These are phyloP conservation scores for Picochlorum costavermella DNA, from an alignment of 139 green algal genomes.

Conservation along the genomic window DNA sequence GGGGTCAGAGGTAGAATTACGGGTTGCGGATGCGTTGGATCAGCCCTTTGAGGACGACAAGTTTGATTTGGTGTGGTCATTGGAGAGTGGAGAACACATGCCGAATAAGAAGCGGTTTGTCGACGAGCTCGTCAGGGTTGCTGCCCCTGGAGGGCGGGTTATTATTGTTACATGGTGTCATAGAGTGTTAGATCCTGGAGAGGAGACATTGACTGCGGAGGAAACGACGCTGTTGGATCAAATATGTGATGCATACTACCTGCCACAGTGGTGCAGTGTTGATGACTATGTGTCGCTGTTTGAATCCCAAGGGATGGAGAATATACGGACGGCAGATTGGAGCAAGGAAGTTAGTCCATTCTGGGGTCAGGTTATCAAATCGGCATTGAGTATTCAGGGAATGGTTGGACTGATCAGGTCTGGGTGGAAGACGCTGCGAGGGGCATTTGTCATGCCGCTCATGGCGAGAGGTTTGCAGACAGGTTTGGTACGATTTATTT, in stretches of 20 bases:
- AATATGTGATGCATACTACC: constrained; percentile 96
- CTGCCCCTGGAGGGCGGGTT: constrained; percentile 66
- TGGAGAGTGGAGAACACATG: constrained; percentile 95
- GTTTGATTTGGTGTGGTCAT: constrained; percentile 82
- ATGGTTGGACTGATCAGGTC: constrained; percentile 70
- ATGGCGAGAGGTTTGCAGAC: constrained; percentile 82
- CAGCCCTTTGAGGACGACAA: constrained; percentile 65
- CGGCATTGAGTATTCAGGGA: constrained; percentile 62
- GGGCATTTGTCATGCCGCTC: constrained; percentile 89
- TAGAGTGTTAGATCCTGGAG: constrained; percentile 34
- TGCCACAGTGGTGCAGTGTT: constrained; percentile 88
- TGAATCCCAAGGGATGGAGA: constrained; percentile 35
- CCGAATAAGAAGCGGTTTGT: constrained; percentile 79
- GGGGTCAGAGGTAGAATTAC: constrained; percentile 45
- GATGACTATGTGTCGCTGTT: constrained; percentile 80
- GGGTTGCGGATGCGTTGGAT: constrained; percentile 74
- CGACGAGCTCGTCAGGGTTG: constrained; percentile 81
- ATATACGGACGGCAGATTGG: constrained; percentile 75
- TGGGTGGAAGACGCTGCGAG: constrained; percentile 83
- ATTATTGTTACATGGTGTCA: constrained; percentile 91
- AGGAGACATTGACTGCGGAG: constrained; percentile 30
- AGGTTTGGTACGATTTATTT: constrained; percentile 91
- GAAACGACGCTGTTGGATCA: constrained; percentile 73
- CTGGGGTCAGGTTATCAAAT: constrained; percentile 88
- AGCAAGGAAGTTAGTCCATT: constrained; percentile 86